Conservation (phyloP, 139 green algal species). For the Picochlorum sp. region DNA sequence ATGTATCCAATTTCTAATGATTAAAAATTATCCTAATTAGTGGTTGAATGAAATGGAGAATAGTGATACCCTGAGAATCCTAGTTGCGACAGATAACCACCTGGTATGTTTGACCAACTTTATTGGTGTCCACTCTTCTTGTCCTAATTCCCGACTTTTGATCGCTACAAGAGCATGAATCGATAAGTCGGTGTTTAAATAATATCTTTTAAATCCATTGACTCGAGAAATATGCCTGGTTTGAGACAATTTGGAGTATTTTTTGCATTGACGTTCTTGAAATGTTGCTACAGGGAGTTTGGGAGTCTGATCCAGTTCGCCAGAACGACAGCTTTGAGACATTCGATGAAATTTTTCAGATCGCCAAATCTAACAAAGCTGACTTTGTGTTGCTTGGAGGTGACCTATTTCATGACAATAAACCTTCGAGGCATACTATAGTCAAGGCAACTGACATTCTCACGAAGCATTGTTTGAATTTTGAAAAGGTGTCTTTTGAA, state of each 20-base stretch:
- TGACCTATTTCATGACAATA: slow-evolving; percentile 98
- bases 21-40: no score
- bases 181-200: no score
- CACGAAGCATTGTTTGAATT: slow-evolving; percentile 65
- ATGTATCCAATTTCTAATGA: no score
- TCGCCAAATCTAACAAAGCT: slow-evolving; percentile 35
- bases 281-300: slow-evolving; percentile 63
- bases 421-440: slow-evolving; percentile 69
- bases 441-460: slow-evolving; percentile 76
- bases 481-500: slow-evolving; percentile 56
- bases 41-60: no score
- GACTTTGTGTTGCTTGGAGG: slow-evolving; percentile 90
- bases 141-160: no score
- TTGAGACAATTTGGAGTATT: background rate
- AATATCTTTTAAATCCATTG: no score
- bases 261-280: background rate
- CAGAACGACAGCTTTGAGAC: slow-evolving; percentile 85
- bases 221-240: background rate
- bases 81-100: slow-evolving; percentile 95
- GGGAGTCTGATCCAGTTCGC: slow-evolving; percentile 86
- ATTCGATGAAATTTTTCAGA: slow-evolving; percentile 85
- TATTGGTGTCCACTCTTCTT: no score
- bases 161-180: no score
- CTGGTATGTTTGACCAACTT: no score
- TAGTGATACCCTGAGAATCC: slow-evolving; percentile 50